Base-by-base conservation (phyloP, 139 green algal species). In the Diplosphaera chodatii region DNA sequence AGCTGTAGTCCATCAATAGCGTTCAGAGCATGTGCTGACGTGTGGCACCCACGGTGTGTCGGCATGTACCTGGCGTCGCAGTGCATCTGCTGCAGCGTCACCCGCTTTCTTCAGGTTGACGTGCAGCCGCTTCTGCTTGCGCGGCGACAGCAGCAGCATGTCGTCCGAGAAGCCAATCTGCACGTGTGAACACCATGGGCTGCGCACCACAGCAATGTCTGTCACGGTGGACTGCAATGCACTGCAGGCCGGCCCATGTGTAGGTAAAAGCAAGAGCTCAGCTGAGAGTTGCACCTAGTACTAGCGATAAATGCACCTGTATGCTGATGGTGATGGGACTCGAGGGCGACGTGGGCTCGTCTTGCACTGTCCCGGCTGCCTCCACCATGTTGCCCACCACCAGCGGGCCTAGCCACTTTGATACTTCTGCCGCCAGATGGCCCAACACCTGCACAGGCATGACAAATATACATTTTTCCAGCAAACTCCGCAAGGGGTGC, bases 391-490 rank as follows among this genome's bases (percentile, higher is more conserved):
- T 66, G 56, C 13, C 22, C 8, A 71, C 63, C 21, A 91, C 21
- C 63, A 90, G 72, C 21, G 70, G 72, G 40, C 71, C 74, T 22
- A 91, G 71, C 16, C 76, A 69, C 25, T 63, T 55, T 0, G 85
- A 71, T 30, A 90, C 77, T 25, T 37, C 59, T 10, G 66, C 63
- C 25, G 86, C 85, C 63, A 91, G 63, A 65, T 91, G 81, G 16
- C 86, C 86, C 40, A 84, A 30, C 16, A 56, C 28, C 23, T 48
- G 55, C n/a, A n/a, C n/a, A n/a, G n/a, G n/a, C n/a, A n/a, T n/a
- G n/a, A n/a, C n/a, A n/a, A n/a, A n/a, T n/a, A n/a, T n/a, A n/a
- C n/a, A n/a, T n/a, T n/a, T n/a, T n/a, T 27, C 22, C 20, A 48
- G 37, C 37, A 48, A 48, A 48, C 3, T n/a, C n/a, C n/a, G n/a